A percentile compares a stretch with the other conserved stretches of the same genome.
Evolutionary conservation across 2,329 filamentous ascomycete genomes (phyloP).

Genomic region (Parastagonospora avenae): DNA sequence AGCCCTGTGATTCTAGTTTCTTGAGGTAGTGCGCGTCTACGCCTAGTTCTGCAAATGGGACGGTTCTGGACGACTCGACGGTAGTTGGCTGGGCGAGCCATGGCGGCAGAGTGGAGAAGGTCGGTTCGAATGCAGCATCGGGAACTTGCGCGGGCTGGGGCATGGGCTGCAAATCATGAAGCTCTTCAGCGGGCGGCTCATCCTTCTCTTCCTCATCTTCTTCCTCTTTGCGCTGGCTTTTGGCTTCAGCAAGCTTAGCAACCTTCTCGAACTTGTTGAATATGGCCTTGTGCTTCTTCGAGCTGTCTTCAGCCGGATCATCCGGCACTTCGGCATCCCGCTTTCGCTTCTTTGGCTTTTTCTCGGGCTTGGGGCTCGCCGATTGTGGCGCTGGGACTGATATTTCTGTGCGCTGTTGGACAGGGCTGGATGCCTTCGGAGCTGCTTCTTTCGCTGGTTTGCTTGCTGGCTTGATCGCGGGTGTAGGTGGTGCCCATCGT

Average conservation of each 20-base stretch:
- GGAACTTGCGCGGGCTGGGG: conserved; percentile 74
- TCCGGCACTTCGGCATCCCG: conserved; percentile 18
- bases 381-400: conserved; percentile 1
- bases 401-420: not conserved
- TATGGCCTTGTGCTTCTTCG: conserved; percentile 47
- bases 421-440: conserved; percentile 3
- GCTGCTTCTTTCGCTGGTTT: not conserved
- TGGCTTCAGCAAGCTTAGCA: conserved; percentile 33
- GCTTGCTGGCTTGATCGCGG: conserved; percentile 6
- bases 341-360: conserved; percentile 45
- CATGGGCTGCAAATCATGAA: conserved; percentile 78
- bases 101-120: conserved; percentile 77
- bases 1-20: conserved; percentile 70
- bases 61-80: conserved; percentile 64
- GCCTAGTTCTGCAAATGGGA: conserved; percentile 68
- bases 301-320: conserved; percentile 31
- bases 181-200: conserved; percentile 46
- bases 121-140: conserved; percentile 63
- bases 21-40: conserved; percentile 65
- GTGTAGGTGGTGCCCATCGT: conserved; percentile 52
- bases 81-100: conserved; percentile 82
- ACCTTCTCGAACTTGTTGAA: conserved; percentile 54
- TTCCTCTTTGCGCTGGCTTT: conserved; percentile 15
- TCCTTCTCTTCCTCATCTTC: conserved; percentile 43
- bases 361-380: conserved; percentile 22